Percentiles rank a stretch among this genome's conserved stretches.
phyloP scores from a whole-genome alignment of 2,329 filamentous ascomycete species.

The Alternaria postmessia region DNA sequence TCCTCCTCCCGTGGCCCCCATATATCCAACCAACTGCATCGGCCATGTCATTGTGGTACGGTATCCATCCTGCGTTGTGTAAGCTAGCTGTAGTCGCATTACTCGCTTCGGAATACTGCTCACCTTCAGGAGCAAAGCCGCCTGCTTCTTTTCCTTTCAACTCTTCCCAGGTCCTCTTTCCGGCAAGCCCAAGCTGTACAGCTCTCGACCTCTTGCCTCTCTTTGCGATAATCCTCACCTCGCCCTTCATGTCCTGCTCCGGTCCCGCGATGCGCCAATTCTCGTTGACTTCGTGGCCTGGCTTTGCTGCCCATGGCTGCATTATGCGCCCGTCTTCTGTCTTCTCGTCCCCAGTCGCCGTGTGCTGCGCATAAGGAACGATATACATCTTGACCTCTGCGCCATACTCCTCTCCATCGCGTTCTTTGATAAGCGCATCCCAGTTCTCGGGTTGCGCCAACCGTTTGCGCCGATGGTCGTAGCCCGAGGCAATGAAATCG shows the following conservation, averaged over 20 bases:
- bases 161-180: conserved; percentile 41
- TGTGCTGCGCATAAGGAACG: conserved; percentile 27
- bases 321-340: conserved; percentile 32
- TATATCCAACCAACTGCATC: conserved; percentile 49
- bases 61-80: conserved; percentile 38
- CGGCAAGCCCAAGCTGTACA: conserved; percentile 38
- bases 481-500: conserved; percentile 46
- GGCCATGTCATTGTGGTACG: conserved; percentile 48
- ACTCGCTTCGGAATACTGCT: conserved; percentile 2
- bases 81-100: neutral
- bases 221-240: conserved; percentile 43
- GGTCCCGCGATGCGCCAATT: conserved; percentile 37
- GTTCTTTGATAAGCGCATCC: conserved; percentile 40
- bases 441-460: conserved; percentile 42
- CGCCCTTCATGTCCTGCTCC: conserved; percentile 43
- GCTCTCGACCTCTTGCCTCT: conserved; percentile 36
- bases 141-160: conserved; percentile 37
- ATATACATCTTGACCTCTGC: conserved; percentile 48
- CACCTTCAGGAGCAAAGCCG: conserved; percentile 40
- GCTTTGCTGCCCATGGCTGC: conserved; percentile 40
- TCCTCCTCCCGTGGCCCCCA: conserved; percentile 43
- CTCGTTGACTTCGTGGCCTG: conserved; percentile 42
- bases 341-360: conserved; percentile 18
- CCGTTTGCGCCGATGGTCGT: conserved; percentile 41
- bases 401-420: conserved; percentile 40